Evolutionary conservation across 1,284 basidiomycete species (phyloP).

Genomic region (Tetrapyrgos nigripes): DNA sequence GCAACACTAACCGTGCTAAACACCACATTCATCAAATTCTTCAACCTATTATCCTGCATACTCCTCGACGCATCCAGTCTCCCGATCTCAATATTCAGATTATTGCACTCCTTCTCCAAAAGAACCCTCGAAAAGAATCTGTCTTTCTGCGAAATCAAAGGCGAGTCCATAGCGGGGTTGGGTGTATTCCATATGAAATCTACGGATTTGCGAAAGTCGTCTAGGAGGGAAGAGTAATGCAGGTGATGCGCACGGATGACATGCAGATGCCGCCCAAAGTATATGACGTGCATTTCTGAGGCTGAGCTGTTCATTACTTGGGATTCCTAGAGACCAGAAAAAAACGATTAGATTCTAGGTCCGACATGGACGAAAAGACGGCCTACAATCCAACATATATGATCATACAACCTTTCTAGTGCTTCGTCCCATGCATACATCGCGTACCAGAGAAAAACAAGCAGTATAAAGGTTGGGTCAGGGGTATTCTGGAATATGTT

Average conservation of each 20-base stretch:
- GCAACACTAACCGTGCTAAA: constrained; percentile 51
- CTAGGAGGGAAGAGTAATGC: constrained; percentile 48
- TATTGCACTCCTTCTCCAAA: constrained; percentile 39
- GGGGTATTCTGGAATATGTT: constrained; percentile 49
- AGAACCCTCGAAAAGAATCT: constrained; percentile 27
- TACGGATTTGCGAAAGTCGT: constrained; percentile 48
- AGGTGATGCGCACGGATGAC: constrained; percentile 50
- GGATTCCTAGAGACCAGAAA: constrained; percentile 37
- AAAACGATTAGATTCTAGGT: background rate
- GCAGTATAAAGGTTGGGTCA: constrained; percentile 60
- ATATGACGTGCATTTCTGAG: no score
- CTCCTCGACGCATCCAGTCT: constrained; percentile 41
- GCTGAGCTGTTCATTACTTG: constrained; percentile 39
- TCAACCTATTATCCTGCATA: constrained; percentile 49
- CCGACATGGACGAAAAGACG: background rate
- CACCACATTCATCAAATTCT: constrained; percentile 55
- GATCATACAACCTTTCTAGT: constrained; percentile 51
- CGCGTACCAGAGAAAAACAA: constrained; percentile 61
- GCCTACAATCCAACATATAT: constrained; percentile 51
- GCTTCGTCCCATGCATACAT: constrained; percentile 65
- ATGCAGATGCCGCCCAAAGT: constrained; percentile 36
- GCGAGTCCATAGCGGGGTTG: constrained; percentile 51
- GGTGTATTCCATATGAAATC: constrained; percentile 44
- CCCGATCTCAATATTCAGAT: constrained; percentile 44
- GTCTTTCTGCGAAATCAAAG: constrained; percentile 18